These are phyloP conservation scores for Massarina eburnea DNA, from an alignment of 2,329 filamentous ascomycete species.

Conservation along the genomic window DNA sequence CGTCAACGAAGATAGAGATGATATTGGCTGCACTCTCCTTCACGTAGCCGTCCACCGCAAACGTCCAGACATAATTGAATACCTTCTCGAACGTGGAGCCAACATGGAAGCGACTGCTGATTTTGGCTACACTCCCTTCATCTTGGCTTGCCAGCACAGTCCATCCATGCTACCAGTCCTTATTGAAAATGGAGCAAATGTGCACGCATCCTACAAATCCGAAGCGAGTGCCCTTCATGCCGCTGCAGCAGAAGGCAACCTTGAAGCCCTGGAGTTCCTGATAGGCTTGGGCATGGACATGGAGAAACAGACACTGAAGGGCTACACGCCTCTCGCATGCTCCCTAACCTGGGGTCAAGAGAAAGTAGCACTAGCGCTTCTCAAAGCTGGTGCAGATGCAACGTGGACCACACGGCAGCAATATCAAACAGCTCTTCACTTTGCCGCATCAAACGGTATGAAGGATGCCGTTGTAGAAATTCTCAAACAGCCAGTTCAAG, in stretches of 20 bases:
- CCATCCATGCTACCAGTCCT: slow-evolving; percentile 10
- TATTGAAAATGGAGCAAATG: slow-evolving; percentile 13
- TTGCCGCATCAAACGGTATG: slow-evolving; percentile 10
- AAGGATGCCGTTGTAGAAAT: not conserved
- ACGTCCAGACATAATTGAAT: slow-evolving; percentile 68
- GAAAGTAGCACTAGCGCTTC: slow-evolving; percentile 13
- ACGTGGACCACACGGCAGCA: slow-evolving; percentile 3
- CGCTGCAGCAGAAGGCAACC: slow-evolving; percentile 15
- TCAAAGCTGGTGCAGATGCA: slow-evolving; percentile 11
- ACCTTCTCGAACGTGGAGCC: slow-evolving; percentile 70
- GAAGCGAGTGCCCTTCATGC: slow-evolving; percentile 13
- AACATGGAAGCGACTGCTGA: slow-evolving; percentile 14
- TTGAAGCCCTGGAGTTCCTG: slow-evolving; percentile 10
- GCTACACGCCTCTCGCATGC: slow-evolving; percentile 18
- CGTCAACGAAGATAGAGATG: slow-evolving; percentile 13
- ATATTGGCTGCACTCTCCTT: slow-evolving; percentile 19
- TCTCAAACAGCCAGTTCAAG: slow-evolving; percentile 4
- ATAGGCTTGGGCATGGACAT: slow-evolving; percentile 10
- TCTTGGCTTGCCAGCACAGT: slow-evolving; percentile 13
- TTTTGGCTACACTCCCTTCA: slow-evolving; percentile 17
- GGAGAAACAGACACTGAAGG: slow-evolving; percentile 10
- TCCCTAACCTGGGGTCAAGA: slow-evolving; percentile 15
- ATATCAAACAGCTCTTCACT: slow-evolving; percentile 14
- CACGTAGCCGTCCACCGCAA: slow-evolving; percentile 17
- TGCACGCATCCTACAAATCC: slow-evolving; percentile 10